phyloP scores from a whole-genome alignment of 768 basidiomycete genomes.

The Pleurotus tuber-regium region DNA sequence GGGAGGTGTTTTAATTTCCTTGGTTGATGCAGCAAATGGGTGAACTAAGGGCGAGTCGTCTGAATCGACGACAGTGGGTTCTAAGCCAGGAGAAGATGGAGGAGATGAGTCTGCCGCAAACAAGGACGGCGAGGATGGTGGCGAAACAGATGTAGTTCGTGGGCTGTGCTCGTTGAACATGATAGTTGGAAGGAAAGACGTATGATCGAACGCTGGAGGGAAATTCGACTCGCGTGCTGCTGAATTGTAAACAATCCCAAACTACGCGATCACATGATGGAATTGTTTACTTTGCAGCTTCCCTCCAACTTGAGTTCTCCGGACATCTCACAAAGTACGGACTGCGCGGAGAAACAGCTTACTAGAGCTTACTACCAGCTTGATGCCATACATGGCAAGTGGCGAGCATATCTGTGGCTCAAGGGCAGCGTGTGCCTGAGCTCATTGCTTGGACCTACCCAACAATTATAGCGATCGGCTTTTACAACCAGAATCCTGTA shows the following conservation, averaged over 20 bases:
- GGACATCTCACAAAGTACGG: background rate
- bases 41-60: conserved; percentile 26
- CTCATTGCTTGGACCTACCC: background rate
- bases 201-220: background rate
- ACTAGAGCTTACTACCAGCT: no score
- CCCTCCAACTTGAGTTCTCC: background rate
- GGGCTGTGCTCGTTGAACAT: conserved; percentile 2
- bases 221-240: background rate
- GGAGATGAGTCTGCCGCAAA: conserved; percentile 28
- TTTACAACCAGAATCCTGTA: background rate
- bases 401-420: no score
- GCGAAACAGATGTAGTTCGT: conserved; percentile 33
- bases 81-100: conserved; percentile 27
- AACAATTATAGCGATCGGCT: background rate
- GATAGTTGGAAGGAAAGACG: background rate
- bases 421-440: background rate
- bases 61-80: conserved; percentile 12
- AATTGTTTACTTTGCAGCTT: background rate
- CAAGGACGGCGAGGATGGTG: conserved; percentile 45
- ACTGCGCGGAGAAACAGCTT: background rate
- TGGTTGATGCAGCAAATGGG: conserved; percentile 61
- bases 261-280: conserved; percentile 10
- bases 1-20: conserved; percentile 40
- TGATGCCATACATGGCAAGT: no score
- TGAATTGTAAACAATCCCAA: background rate